Evolutionary conservation across 2,329 filamentous ascomycete genomes (phyloP), one percentile per base, ranked within the genome.

Genomic region (Metarhizium sp.): DNA sequence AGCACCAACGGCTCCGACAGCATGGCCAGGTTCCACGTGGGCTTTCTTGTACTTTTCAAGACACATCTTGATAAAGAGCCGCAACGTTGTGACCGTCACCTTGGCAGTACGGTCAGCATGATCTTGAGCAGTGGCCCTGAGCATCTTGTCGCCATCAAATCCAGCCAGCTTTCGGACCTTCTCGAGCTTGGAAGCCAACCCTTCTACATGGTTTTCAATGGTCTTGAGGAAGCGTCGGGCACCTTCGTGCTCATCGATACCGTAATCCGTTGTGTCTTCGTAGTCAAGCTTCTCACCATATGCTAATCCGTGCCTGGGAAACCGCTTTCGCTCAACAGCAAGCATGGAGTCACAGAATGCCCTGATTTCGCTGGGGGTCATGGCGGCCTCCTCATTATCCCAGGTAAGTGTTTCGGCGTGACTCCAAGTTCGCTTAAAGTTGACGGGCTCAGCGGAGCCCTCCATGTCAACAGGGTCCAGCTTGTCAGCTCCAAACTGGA

Each of bases 391-490:
- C 0, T 78, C 73, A 60, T 95, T 92, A 64, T 87, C 79, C 80
- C 89, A 94, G 0, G 91, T 96, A 5, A 85, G 64, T 72, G 85
- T 73, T 77, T 90, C 80, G 5, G 81, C 77, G 66, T 97, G 92
- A 18, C 84, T 90, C 78, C 90, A 97, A 0, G 92, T 96, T 50
- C 92, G 85, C 53, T 89, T 84, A 66, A 97, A 96, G 66, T 96
- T 82, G 52, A 99, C 94, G 4, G 94, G 94, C 63, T 89, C 90
- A 7, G 90, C 92, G 59, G 87, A 86, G 47, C 91, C 94, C 70
- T 99, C 94, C 92, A 99, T 99, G 67, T 97, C 92, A 20, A 96
- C 88, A 1, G 94, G 94, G 69, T 99, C 94, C 36, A 99, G 78
- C 60, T 92, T 92, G 66, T 99, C 94, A 36, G 94, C 94, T 68